phyloP scores from a whole-genome alignment of 176 grass and related monocot genomes.

The Alopecurus myosuroides region DNA sequence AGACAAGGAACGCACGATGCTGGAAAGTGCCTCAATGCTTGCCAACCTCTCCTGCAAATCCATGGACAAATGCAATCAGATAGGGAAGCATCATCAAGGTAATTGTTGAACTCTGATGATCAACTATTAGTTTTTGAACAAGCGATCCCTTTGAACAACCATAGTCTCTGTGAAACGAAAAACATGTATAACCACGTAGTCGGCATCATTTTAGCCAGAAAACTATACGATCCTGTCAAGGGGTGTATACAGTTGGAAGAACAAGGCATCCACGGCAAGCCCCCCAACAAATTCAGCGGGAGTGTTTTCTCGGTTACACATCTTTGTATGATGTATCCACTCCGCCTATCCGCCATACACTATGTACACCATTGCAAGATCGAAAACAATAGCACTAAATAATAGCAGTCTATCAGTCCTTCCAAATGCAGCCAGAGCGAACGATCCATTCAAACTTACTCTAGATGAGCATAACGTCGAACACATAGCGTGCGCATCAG shows the following conservation, averaged over 20 bases:
- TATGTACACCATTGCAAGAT: neutral
- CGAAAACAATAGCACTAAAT: neutral
- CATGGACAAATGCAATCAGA: neutral
- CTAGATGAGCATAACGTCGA: neutral
- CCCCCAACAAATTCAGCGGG: neutral
- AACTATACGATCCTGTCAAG: neutral
- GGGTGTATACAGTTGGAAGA: neutral
- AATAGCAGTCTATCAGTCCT: neutral
- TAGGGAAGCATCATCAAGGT: neutral
- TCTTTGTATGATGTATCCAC: neutral
- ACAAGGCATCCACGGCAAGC: neutral
- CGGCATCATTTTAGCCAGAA: neutral
- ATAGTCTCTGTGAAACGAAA: neutral
- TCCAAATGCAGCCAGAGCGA: neutral
- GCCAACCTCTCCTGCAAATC: constrained; percentile 63
- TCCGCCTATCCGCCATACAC: too few relatives aligned
- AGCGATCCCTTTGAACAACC: neutral
- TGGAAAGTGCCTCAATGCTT: constrained; percentile 57
- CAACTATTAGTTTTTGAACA: neutral
- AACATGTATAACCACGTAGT: neutral
- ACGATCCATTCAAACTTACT: neutral
- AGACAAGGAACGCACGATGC: constrained; percentile 66
- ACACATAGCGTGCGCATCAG: neutral
- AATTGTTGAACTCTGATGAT: neutral
- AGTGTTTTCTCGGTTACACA: neutral